Evolutionary conservation across 1,139 yeast genomes (phyloP).

Genomic region (Blastobotrys petasosporus): DNA sequence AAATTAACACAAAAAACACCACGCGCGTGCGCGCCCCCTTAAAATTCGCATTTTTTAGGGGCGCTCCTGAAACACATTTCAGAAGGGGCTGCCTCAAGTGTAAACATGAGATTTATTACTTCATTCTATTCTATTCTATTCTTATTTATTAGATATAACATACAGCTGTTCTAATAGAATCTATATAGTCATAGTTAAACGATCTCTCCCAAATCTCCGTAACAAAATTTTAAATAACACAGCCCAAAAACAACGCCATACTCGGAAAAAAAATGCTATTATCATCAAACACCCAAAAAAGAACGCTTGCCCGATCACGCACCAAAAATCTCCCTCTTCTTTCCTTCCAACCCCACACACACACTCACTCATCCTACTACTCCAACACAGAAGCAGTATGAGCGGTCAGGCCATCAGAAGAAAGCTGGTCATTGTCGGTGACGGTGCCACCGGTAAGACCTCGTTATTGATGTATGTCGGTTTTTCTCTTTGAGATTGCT

Average conservation of each 20-base stretch:
- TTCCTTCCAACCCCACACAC: not conserved
- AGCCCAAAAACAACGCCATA: not conserved
- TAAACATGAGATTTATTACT: too few relatives aligned
- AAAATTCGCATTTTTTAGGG: too few relatives aligned
- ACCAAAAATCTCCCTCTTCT: not conserved
- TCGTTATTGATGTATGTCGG: constrained; percentile 37
- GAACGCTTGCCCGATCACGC: not conserved
- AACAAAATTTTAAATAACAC: not conserved
- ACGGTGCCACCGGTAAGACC: constrained; percentile 94
- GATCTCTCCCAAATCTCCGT: too few relatives aligned
- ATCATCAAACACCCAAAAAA: not conserved
- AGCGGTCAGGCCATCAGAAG: constrained; percentile 42
- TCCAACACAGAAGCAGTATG: constrained; percentile 2
- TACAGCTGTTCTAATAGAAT: too few relatives aligned
- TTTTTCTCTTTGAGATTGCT: not conserved
- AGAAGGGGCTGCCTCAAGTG: too few relatives aligned
- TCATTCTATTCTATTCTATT: too few relatives aligned
- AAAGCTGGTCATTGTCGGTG: constrained; percentile 88
- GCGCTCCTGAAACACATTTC: too few relatives aligned
- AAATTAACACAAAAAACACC: too few relatives aligned
- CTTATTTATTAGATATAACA: too few relatives aligned
- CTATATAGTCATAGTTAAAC: too few relatives aligned
- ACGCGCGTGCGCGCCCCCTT: too few relatives aligned
- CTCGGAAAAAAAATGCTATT: not conserved
- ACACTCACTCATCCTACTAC: not conserved